Evolutionary conservation across 148 eudicot genomes (phyloP).

Genomic region (Rheum nobile): DNA sequence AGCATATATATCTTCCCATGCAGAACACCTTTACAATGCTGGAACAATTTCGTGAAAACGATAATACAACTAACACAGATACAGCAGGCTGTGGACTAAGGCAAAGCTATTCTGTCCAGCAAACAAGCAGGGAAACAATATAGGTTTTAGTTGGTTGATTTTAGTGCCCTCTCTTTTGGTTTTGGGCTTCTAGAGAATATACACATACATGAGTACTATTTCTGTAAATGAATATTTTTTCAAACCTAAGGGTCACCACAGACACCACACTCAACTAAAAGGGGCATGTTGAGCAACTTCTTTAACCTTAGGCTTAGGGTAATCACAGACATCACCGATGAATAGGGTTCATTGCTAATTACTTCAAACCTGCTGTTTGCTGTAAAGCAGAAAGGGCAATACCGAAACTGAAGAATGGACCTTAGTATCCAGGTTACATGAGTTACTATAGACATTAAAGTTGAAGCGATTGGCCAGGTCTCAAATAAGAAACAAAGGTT

Average conservation of each 20-base stretch:
- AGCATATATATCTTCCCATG: not conserved
- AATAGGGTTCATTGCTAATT: not conserved
- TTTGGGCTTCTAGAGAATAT: not conserved
- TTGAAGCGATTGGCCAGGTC: not conserved
- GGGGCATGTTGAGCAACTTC: not conserved
- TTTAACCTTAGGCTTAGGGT: not conserved
- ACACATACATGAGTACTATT: not conserved
- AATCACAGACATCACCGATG: not conserved
- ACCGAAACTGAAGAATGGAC: not conserved
- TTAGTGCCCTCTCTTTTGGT: not conserved
- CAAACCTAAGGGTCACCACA: not conserved
- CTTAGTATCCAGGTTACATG: not conserved
- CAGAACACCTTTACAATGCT: not conserved
- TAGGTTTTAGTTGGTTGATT: not conserved
- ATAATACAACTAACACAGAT: not conserved
- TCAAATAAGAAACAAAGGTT: not conserved
- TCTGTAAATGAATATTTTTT: not conserved
- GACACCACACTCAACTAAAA: not conserved
- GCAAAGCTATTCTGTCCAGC: not conserved
- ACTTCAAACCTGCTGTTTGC: not conserved
- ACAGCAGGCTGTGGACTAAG: not conserved
- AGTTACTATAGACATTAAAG: too few relatives aligned
- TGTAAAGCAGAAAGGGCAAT: not conserved
- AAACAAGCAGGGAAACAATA: not conserved
- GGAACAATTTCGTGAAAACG: not conserved